Percentiles rank a stretch among this genome's conserved stretches.
These are phyloP conservation scores for Scheffersomyces illinoinensis DNA, from an alignment of 1,139 yeast species.

Conservation along the genomic window DNA sequence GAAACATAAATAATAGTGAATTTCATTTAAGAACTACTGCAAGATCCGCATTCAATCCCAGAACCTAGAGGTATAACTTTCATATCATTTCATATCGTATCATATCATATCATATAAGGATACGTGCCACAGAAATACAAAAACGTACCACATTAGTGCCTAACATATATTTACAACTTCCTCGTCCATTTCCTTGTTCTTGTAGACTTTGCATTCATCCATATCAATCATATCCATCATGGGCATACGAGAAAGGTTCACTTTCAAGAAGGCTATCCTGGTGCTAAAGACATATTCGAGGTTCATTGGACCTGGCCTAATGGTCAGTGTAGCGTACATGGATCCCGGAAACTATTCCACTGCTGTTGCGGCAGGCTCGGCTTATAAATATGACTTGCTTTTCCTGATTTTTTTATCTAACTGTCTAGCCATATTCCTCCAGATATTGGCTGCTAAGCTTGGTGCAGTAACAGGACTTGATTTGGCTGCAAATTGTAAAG, in stretches of 20 bases:
- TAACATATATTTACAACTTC: neutral
- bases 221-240: conserved; percentile 1
- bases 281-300: conserved; percentile 51
- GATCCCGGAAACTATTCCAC: conserved; percentile 98
- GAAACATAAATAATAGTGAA: neutral
- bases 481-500: conserved; percentile 79
- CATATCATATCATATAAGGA: neutral
- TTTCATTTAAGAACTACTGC: neutral
- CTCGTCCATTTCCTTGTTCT: conserved; percentile 5
- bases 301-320: conserved; percentile 89
- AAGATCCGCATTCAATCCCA: neutral
- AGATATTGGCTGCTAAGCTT: conserved; percentile 77
- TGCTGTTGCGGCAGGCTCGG: conserved; percentile 91
- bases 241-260: neutral
- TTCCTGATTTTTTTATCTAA: conserved; percentile 82
- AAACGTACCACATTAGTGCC: neutral
- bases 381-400: conserved; percentile 77
- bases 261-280: conserved; percentile 1
- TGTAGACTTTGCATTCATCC: conserved; percentile 7
- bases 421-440: conserved; percentile 83
- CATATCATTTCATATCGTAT: neutral
- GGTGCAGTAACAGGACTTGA: conserved; percentile 86
- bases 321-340: conserved; percentile 96
- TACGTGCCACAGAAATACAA: neutral
- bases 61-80: neutral